Percentiles rank a stretch among this genome's conserved stretches.
phyloP scores from a whole-genome alignment of 768 basidiomycete species.

The Rossbeevera mucosa region DNA sequence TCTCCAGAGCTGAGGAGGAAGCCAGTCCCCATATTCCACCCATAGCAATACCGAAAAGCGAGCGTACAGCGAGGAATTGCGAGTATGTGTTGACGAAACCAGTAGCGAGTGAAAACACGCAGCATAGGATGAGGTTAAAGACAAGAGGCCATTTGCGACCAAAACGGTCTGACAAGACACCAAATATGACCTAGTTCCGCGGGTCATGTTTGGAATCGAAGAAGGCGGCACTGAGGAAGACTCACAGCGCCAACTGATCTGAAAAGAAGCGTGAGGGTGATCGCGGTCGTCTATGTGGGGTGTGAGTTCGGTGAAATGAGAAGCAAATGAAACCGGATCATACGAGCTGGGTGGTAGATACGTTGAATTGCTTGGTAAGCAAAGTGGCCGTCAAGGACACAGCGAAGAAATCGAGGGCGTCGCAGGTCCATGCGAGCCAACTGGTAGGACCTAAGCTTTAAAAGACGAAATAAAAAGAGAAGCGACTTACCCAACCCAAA shows the following conservation, averaged over 20 bases:
- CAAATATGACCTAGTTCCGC: conserved; percentile 56
- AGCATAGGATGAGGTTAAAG: conserved; percentile 64
- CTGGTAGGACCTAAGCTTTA: conserved; percentile 28
- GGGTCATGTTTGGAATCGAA: background rate
- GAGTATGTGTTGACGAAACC: conserved; percentile 75
- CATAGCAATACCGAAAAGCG: conserved; percentile 85
- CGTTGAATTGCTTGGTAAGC: conserved; percentile 47
- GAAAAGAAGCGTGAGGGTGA: conserved; percentile 92
- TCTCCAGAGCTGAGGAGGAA: conserved; percentile 80
- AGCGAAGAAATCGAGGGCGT: conserved; percentile 83
- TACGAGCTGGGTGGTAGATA: conserved; percentile 41
- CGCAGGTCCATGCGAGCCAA: conserved; percentile 84
- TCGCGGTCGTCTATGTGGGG: conserved; percentile 58
- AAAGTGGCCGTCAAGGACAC: conserved; percentile 56
- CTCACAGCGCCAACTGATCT: conserved; percentile 70
- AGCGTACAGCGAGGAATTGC: conserved; percentile 77
- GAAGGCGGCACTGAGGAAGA: background rate
- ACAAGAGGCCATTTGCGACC: conserved; percentile 95
- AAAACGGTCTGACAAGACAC: conserved; percentile 80
- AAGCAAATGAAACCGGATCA: conserved; percentile 9
- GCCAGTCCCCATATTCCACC: conserved; percentile 88
- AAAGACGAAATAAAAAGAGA: background rate
- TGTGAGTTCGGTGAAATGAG: background rate
- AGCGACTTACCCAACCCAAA: conserved; percentile 48
- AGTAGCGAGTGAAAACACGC: conserved; percentile 69